phyloP scores from a whole-genome alignment of 306 rosid genomes.

The Prunus mume region DNA sequence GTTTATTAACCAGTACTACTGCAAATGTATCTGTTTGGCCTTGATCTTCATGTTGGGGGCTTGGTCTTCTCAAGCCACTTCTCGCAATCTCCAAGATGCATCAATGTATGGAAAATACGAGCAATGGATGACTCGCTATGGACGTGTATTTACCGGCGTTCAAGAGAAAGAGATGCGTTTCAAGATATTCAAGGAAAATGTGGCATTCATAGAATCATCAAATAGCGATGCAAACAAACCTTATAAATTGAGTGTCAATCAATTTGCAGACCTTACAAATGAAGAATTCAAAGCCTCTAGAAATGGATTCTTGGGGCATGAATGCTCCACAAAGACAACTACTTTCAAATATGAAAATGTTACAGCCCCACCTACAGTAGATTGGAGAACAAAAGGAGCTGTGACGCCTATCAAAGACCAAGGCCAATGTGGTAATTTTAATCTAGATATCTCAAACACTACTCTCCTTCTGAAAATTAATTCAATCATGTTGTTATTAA shows the following conservation, averaged over 20 bases:
- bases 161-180: conserved; percentile 27
- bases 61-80: background rate
- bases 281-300: conserved; percentile 20
- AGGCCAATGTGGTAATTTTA: conserved; percentile 33
- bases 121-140: background rate
- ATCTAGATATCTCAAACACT: background rate
- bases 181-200: conserved; percentile 28
- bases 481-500: background rate
- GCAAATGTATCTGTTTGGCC: background rate
- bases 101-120: background rate
- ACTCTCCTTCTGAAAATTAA: background rate
- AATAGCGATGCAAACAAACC: conserved; percentile 19
- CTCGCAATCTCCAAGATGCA: background rate
- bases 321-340: conserved; percentile 33
- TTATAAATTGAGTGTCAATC: conserved; percentile 24
- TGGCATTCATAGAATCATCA: conserved; percentile 20
- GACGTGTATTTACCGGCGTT: conserved; percentile 16
- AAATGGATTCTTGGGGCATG: conserved; percentile 17
- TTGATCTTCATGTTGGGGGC: background rate
- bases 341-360: conserved; percentile 34
- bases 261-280: conserved; percentile 28
- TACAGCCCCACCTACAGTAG: conserved; percentile 27
- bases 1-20: background rate
- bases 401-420: conserved; percentile 40
- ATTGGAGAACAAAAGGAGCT: conserved; percentile 44